Percentiles rank a stretch among this genome's conserved stretches.
Conservation (phyloP, 2,329 filamentous ascomycete genomes). For the Phoma herbarum region DNA sequence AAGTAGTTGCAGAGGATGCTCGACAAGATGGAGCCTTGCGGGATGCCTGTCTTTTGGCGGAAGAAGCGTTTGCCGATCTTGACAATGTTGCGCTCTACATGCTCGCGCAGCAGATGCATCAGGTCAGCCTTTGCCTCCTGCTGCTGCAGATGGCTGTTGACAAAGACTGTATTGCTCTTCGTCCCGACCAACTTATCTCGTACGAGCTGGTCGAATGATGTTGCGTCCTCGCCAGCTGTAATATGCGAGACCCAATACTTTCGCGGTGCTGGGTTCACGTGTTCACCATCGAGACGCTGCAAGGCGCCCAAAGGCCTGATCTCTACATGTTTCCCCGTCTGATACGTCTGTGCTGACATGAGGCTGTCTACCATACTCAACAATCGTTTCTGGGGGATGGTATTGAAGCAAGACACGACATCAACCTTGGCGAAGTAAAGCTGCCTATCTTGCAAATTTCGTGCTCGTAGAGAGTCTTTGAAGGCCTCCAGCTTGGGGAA, state of each 20-base stretch:
- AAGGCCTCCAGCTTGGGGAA: constrained; percentile 77
- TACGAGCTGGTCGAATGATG: constrained; percentile 46
- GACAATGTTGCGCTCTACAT: constrained; percentile 85
- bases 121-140: constrained; percentile 67
- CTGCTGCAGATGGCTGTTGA: constrained; percentile 71
- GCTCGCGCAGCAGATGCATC: constrained; percentile 75
- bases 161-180: constrained; percentile 74
- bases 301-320: constrained; percentile 62
- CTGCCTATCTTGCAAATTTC: constrained; percentile 47
- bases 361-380: constrained; percentile 69
- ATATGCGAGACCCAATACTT: constrained; percentile 55
- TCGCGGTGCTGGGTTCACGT: constrained; percentile 44
- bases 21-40: constrained; percentile 90
- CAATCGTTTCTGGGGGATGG: constrained; percentile 83
- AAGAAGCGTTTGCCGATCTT: constrained; percentile 90
- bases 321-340: constrained; percentile 77
- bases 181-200: constrained; percentile 38
- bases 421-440: constrained; percentile 94
- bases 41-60: constrained; percentile 86
- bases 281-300: constrained; percentile 43
- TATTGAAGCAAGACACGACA: constrained; percentile 92
- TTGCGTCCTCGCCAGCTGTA: constrained; percentile 38
- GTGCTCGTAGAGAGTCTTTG: constrained; percentile 59
- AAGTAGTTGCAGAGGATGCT: constrained; percentile 93
- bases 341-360: constrained; percentile 70